Evolutionary conservation across 495 filamentous ascomycete genomes (phyloP), one percentile per base, ranked within the genome.

Genomic region (Penicillium angulare): DNA sequence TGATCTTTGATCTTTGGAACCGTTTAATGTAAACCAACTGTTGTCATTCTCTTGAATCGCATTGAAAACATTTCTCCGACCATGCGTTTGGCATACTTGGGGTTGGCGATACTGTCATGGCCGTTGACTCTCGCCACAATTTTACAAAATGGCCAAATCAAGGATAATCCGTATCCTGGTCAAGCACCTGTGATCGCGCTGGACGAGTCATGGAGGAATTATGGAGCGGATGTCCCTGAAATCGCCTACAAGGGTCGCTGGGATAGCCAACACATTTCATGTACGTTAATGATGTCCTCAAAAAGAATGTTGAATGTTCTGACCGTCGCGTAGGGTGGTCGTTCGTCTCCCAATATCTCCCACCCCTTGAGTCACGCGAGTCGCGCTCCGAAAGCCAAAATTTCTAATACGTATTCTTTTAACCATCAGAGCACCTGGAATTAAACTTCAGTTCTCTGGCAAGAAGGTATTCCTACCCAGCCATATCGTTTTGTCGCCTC

Each of bases 201-300:
- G 24, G 62, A 68, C 31, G 50, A 55, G 36, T 61, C 56, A 21
- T 78, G 76, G 76, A 72, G 50, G 18, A 81, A 66, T 2, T 88
- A 86, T 55, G 66, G 65, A 4, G 71, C 80, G 1, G 73, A 82
- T 61, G 75, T 79, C 0, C 58, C 71, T 2, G 82, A 87, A 56
- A 71, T 88, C n/a, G 80, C 81, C 0, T 87, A 86, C 68, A 84
- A 86, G 57, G 85, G 85, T 3, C 73, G 84, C 36, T 87, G 84
- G 85, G 84, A 87, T 66, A 81, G 79, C 16, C 74, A 82, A 47
- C 73, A 83, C 52, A 76, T 84, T 41, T 86, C 82, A 2, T 88
- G 81, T 81, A 84, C 73, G 82, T 79, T 76, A 27, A 44, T 27
- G 5, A 20, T 22, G 8, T 13, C 18, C 15, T 3, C 29, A 15